A percentile compares a stretch with the other conserved stretches of the same genome.
These are phyloP conservation scores for Nothomitra cinnamomea DNA, from an alignment of 2,329 filamentous ascomycete genomes.

Conservation along the genomic window DNA sequence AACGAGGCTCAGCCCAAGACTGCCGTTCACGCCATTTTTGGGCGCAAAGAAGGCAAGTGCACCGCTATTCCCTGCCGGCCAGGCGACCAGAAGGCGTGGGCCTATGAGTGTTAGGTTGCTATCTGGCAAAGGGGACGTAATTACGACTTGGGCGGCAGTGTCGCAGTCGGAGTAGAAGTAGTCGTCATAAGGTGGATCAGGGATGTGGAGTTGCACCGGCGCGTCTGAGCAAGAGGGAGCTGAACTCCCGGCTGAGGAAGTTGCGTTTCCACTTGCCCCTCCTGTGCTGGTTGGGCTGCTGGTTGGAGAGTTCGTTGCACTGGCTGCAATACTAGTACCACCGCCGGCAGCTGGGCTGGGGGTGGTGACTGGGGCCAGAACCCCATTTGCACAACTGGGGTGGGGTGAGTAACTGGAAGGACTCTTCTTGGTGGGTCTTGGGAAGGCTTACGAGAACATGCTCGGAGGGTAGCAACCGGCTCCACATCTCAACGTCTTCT, in stretches of 20 bases:
- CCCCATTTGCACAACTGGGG: no score
- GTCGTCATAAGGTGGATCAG: conserved; percentile 43
- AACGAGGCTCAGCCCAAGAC: conserved; percentile 33
- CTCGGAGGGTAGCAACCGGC: conserved; percentile 16
- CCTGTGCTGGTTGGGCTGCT: conserved; percentile 9
- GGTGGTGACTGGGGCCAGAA: no score
- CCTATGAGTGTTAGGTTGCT: conserved; percentile 38
- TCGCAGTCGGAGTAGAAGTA: conserved; percentile 51
- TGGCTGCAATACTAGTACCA: no score
- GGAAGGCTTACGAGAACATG: conserved; percentile 10
- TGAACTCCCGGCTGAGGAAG: conserved; percentile 21
- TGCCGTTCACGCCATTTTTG: conserved; percentile 34
- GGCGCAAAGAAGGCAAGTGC: conserved; percentile 39
- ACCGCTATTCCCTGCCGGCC: conserved; percentile 49
- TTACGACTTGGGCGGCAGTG: conserved; percentile 38
- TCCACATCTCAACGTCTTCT: conserved; percentile 16
- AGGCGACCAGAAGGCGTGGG: conserved; percentile 43
- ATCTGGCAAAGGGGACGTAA: conserved; percentile 37
- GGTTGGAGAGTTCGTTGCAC: not conserved
- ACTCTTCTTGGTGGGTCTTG: conserved; percentile 6
- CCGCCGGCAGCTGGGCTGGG: not conserved
- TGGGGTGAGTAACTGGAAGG: no score
- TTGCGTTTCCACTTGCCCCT: conserved; percentile 21
- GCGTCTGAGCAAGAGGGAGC: conserved; percentile 10
- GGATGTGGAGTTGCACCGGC: conserved; percentile 27